phyloP scores from a whole-genome alignment of 257 asterid species.

The Primulina huaijiensis region DNA sequence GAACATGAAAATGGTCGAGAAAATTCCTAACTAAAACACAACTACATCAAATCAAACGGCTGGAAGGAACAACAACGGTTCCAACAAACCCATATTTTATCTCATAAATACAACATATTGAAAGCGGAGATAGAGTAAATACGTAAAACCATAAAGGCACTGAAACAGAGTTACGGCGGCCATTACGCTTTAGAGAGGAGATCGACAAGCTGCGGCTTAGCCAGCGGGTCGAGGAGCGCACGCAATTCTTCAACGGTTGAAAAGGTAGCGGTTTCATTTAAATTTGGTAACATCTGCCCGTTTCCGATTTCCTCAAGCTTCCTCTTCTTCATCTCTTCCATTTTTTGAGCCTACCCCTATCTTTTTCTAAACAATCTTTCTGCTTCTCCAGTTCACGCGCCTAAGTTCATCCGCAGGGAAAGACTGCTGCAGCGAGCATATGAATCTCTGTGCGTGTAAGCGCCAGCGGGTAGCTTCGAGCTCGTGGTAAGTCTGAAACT shows the following conservation, averaged over 20 bases:
- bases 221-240: slow-evolving; percentile 67
- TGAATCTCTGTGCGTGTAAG: neutral
- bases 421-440: neutral
- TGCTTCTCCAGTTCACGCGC: neutral
- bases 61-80: neutral
- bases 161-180: slow-evolving; percentile 21
- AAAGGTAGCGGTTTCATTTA: slow-evolving; percentile 30
- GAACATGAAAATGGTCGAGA: slow-evolving; percentile 29
- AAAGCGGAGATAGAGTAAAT: neutral
- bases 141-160: neutral
- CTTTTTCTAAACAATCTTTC: neutral
- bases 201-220: slow-evolving; percentile 77
- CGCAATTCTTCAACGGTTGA: slow-evolving; percentile 55
- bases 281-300: slow-evolving; percentile 34
- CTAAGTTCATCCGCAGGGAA: neutral
- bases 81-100: neutral
- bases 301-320: slow-evolving; percentile 53
- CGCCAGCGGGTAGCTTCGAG: neutral
- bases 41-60: neutral
- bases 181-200: slow-evolving; percentile 68
- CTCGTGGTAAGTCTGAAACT: neutral
- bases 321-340: slow-evolving; percentile 82
- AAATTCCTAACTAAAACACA: neutral
- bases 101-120: neutral
- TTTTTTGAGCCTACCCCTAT: slow-evolving; percentile 14